Base-by-base conservation (phyloP, 768 basidiomycete genomes). In the Xerocomellus amylosporus region DNA sequence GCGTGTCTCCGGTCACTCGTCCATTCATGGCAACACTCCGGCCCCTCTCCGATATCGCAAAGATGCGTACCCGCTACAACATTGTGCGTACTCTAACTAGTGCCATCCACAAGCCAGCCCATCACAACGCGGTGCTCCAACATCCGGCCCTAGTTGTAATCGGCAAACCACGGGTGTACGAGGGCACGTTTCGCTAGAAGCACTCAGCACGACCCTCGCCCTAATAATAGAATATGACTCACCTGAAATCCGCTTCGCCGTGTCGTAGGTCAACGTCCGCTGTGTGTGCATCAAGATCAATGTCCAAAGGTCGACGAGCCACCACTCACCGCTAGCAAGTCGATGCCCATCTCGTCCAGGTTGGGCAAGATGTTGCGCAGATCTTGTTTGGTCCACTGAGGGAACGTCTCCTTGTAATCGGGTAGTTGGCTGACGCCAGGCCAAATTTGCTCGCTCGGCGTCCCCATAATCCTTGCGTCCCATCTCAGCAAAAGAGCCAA, bases 391-490 rank as follows among this genome's bases (percentile, higher is more conserved):
- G 82, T 82, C 97, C 97, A 99, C 70, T 93, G 91, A 0, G 97
- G 97, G 82, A 99, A 98, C 9, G 95, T 87, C 5, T 91, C 70
- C 75, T 98, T 98, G 79, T 96, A 98, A 70, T 98, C 97, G 3
- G 96, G 93, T 49, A 99, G 73, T 47, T 79, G 74, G 56, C 82
- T 83, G 38, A 98, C 88, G 7, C 93, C 94, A 0, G 94, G 95
- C 97, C 97, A 99, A 26, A 74, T 75, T 28, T 90, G 84, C 65
- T 98, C 95, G 64, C 82, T 87, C 0, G 97, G 97, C 30, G 97
- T 99, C 26, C 97, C 97, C 43, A 99, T 81, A 28, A 97, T 83
- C 65, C 97, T 98, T 62, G 26, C 53, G 9, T 14, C 31, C 26
- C n/a, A 24, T 56, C 31, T 51, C 43, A 60, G 53, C 41, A 47